Percentiles rank a stretch among this genome's conserved stretches.
These are phyloP conservation scores for Myxozyma vanderwaltii DNA, from an alignment of 805 yeast species.

Conservation along the genomic window DNA sequence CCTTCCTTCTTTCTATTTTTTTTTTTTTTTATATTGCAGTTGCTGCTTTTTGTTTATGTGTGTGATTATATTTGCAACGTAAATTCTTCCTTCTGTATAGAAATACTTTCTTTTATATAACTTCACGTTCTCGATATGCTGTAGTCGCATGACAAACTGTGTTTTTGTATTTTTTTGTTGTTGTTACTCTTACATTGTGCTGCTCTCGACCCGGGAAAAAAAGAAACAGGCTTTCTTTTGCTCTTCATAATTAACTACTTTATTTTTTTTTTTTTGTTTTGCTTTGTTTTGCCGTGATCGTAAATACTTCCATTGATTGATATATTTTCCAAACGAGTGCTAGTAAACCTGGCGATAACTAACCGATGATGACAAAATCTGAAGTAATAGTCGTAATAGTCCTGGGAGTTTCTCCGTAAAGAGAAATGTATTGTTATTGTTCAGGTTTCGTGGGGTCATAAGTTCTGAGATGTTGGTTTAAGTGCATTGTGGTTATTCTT, in stretches of 20 bases:
- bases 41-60: background rate
- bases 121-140: background rate
- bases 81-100: background rate
- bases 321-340: background rate
- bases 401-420: too few species aligned
- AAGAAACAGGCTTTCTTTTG: constrained; percentile 12
- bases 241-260: background rate
- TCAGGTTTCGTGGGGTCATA: too few species aligned
- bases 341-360: too few species aligned
- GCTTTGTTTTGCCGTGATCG: too few species aligned
- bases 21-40: background rate
- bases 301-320: too few species aligned
- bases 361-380: too few species aligned
- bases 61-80: background rate
- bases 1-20: too few species aligned
- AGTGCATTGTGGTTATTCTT: too few species aligned
- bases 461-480: too few species aligned
- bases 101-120: background rate
- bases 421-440: too few species aligned
- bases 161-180: background rate
- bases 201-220: background rate
- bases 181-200: background rate
- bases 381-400: too few species aligned
- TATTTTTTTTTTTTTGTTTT: too few species aligned
- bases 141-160: background rate